A percentile compares a stretch with the other conserved stretches of the same genome.
Conservation (phyloP, 2,329 filamentous ascomycete genomes). For the Alternaria alternata region DNA sequence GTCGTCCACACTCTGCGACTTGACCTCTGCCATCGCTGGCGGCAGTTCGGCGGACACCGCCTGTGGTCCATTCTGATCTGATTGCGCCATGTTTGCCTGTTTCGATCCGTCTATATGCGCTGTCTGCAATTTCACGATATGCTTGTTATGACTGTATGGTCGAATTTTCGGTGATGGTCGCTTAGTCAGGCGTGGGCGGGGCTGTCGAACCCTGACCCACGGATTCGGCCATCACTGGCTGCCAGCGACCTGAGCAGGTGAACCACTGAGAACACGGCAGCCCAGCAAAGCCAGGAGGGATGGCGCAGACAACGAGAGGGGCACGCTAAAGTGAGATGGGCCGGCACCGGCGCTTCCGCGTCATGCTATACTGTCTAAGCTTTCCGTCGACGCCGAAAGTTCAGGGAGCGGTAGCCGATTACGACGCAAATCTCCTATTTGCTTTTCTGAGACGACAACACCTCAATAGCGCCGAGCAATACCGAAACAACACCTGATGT, state of each 20-base stretch:
- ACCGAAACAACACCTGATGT: not conserved
- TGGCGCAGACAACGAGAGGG: constrained; percentile 15
- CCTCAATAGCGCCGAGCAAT: constrained; percentile 10
- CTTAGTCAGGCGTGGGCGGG: constrained; percentile 31
- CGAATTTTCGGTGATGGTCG: constrained; percentile 30
- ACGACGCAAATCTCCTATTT: constrained; percentile 14
- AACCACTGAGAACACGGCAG: not conserved
- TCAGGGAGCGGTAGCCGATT: constrained; percentile 8
- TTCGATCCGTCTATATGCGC: not conserved
- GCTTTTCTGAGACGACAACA: constrained; percentile 7
- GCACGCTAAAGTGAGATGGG: not conserved
- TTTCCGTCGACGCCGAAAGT: not conserved
- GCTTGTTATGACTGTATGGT: constrained; percentile 6
- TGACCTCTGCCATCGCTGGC: constrained; percentile 65
- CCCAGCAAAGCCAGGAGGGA: constrained; percentile 10
- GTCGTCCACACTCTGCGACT: constrained; percentile 66
- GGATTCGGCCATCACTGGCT: constrained; percentile 2
- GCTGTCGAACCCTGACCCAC: not conserved
- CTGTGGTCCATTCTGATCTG: constrained; percentile 19
- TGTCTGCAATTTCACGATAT: constrained; percentile 3
- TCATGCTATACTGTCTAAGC: constrained; percentile 13
- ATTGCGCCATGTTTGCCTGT: constrained; percentile 28
- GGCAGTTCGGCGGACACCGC: constrained; percentile 59
- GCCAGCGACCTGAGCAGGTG: not conserved
- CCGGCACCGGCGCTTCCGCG: constrained; percentile 10